A percentile compares a stretch with the other conserved stretches of the same genome.
These are phyloP conservation scores for Yarrowia porcina DNA, from an alignment of 805 yeast genomes.

Conservation along the genomic window DNA sequence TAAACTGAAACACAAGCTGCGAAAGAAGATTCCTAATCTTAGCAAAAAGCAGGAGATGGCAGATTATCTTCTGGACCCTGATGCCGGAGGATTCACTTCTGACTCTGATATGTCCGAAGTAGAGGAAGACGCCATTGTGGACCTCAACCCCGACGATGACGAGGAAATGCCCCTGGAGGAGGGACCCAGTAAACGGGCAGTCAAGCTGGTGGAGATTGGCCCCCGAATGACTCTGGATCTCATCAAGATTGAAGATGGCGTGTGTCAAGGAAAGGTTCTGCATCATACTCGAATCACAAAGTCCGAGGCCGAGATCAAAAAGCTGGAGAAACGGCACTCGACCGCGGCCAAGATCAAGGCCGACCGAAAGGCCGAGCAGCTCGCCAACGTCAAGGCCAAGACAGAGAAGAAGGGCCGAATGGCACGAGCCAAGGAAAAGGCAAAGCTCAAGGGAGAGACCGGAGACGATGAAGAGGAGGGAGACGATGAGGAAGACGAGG, in stretches of 20 bases:
- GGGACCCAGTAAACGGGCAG: slow-evolving; percentile 66
- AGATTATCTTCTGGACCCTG: slow-evolving; percentile 78
- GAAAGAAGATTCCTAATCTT: slow-evolving; percentile 68
- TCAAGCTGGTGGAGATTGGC: slow-evolving; percentile 87
- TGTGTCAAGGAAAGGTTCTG: slow-evolving; percentile 82
- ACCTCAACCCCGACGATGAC: slow-evolving; percentile 22
- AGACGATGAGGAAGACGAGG: slow-evolving; percentile 29
- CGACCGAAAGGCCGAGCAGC: slow-evolving; percentile 72
- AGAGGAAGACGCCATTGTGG: slow-evolving; percentile 53
- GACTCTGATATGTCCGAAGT: slow-evolving; percentile 68
- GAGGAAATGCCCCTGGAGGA: slow-evolving; percentile 1
- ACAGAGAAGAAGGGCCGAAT: slow-evolving; percentile 68
- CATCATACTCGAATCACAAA: slow-evolving; percentile 73
- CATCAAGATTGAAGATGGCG: slow-evolving; percentile 87
- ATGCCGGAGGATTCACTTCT: slow-evolving; percentile 75
- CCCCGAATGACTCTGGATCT: slow-evolving; percentile 78
- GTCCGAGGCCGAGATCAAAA: slow-evolving; percentile 55
- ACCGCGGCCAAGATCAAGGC: slow-evolving; percentile 59
- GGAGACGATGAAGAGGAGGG: slow-evolving; percentile 31
- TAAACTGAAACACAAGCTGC: slow-evolving; percentile 56
- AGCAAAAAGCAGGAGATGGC: slow-evolving; percentile 68
- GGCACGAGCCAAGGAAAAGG: slow-evolving; percentile 48
- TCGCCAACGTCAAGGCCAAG: slow-evolving; percentile 69
- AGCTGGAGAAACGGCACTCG: slow-evolving; percentile 65
- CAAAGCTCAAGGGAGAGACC: slow-evolving; percentile 33